These are phyloP conservation scores for Bathelium albidoporum DNA, from an alignment of 495 filamentous ascomycete species.

Conservation along the genomic window DNA sequence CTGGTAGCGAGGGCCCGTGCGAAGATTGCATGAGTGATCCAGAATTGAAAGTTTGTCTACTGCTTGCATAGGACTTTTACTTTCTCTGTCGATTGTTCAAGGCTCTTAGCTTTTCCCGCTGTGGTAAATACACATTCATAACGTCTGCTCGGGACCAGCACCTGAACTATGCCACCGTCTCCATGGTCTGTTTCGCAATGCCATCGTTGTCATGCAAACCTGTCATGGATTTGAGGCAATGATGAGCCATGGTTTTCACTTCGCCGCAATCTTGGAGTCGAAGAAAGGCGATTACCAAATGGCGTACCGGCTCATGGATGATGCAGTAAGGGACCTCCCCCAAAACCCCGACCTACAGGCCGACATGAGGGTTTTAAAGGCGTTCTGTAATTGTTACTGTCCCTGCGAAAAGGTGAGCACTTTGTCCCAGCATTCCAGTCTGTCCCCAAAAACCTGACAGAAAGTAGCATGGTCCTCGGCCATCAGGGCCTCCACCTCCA, in stretches of 20 bases:
- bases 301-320: background rate
- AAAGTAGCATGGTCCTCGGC: background rate
- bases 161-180: no score
- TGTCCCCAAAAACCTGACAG: background rate
- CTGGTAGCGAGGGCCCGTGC: background rate
- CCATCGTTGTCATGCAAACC: no score
- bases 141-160: background rate
- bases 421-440: background rate
- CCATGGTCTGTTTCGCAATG: no score
- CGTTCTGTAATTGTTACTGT: background rate
- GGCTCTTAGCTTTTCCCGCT: background rate
- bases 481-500: background rate
- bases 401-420: background rate
- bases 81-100: background rate
- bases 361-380: background rate
- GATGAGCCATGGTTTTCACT: background rate
- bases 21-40: background rate
- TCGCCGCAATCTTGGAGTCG: background rate
- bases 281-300: background rate
- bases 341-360: background rate
- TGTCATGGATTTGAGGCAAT: background rate
- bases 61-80: background rate
- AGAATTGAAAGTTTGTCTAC: background rate
- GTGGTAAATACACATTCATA: background rate
- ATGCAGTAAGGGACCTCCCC: background rate